Conservation (phyloP, 2,329 filamentous ascomycete species). For the Fusarium sp. region DNA sequence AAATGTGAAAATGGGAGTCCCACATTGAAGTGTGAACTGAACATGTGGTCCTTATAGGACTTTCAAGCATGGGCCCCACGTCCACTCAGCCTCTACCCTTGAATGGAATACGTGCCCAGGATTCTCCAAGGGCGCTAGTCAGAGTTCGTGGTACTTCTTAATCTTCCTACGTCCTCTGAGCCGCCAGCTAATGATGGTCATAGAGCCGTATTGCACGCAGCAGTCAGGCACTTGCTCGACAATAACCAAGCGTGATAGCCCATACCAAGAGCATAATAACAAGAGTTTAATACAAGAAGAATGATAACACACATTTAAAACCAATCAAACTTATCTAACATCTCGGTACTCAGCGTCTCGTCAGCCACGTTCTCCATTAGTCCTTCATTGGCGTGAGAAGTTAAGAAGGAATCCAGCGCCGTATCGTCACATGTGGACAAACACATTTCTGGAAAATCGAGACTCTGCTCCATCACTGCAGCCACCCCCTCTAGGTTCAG, state of each 20-base stretch:
- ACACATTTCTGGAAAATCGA: background rate
- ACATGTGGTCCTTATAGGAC: background rate
- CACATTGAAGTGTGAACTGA: background rate
- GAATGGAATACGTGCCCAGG: too few species aligned
- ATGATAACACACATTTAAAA: background rate
- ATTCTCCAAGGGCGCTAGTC: too few species aligned
- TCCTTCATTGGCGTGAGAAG: background rate
- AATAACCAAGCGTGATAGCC: background rate
- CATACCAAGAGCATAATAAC: background rate
- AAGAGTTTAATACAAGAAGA: background rate
- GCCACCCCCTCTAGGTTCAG: background rate
- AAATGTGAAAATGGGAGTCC: background rate
- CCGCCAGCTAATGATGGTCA: too few species aligned
- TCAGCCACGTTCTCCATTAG: background rate
- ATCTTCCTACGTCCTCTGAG: too few species aligned
- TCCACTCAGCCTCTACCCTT: too few species aligned
- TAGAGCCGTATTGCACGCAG: too few species aligned
- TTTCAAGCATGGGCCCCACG: background rate
- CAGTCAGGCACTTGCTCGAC: background rate
- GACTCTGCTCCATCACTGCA: background rate
- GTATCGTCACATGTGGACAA: background rate
- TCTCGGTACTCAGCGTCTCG: background rate
- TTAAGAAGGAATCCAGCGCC: background rate
- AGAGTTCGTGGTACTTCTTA: too few species aligned
- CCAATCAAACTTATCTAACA: background rate